Evolutionary conservation across 2,329 filamentous ascomycete species (phyloP).

Genomic region (Colletotrichum godetiae): DNA sequence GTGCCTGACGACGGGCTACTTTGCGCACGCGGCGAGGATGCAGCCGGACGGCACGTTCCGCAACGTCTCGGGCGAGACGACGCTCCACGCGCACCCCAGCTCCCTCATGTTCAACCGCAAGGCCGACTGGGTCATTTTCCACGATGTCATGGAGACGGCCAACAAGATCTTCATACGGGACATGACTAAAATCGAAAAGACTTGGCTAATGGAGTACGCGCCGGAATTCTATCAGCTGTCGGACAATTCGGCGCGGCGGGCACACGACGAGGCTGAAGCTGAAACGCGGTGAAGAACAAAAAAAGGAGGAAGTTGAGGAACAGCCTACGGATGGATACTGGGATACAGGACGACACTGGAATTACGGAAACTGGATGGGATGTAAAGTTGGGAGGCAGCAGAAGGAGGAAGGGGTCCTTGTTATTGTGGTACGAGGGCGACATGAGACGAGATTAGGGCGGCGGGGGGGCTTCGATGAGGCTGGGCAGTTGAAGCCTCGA

Average conservation of each 20-base stretch:
- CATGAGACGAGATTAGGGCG: constrained; percentile 19
- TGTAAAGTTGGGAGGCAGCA: neutral
- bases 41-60: constrained; percentile 90
- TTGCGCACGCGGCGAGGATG: constrained; percentile 94
- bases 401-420: neutral
- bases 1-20: constrained; percentile 91
- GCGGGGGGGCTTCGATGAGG: neutral
- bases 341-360: too few species aligned
- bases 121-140: constrained; percentile 96
- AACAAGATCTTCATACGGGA: constrained; percentile 92
- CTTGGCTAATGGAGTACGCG: constrained; percentile 91
- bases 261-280: constrained; percentile 37
- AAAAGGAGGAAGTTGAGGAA: too few species aligned
- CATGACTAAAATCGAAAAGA: constrained; percentile 91
- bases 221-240: constrained; percentile 81
- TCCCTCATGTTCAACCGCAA: constrained; percentile 97
- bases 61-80: constrained; percentile 82
- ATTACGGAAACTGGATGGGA: too few species aligned
- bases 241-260: constrained; percentile 36
- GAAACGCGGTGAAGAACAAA: neutral
- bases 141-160: constrained; percentile 90
- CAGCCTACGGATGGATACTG: too few species aligned
- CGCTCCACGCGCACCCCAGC: constrained; percentile 88
- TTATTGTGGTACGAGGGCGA: constrained; percentile 1
- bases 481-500: neutral